phyloP scores from a whole-genome alignment of 1,284 basidiomycete genomes.

The Sanguinoderma infundibulare region DNA sequence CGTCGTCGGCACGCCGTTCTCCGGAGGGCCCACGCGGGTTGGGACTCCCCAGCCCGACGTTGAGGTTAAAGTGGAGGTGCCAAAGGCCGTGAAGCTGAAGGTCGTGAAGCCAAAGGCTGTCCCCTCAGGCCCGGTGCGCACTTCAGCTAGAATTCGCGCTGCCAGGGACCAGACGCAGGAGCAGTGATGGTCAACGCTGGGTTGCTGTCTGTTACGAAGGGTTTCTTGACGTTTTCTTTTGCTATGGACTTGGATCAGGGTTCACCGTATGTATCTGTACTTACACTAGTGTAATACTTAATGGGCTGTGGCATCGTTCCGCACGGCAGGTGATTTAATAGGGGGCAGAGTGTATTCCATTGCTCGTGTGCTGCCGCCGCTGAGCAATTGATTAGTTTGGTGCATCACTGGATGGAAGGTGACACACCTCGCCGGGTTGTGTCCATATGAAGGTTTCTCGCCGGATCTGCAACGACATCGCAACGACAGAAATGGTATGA shows the following conservation, averaged over 20 bases:
- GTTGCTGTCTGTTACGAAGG: too few relatives aligned
- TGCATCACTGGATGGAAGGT: too few relatives aligned
- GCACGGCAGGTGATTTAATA: too few relatives aligned
- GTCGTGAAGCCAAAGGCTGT: not conserved
- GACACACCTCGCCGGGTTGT: too few relatives aligned
- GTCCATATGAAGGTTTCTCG: too few relatives aligned
- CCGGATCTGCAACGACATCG: too few relatives aligned
- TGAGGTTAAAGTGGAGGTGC: not conserved
- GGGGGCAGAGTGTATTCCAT: too few relatives aligned
- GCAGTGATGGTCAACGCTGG: not conserved
- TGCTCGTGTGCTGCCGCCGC: too few relatives aligned
- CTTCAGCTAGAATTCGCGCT: not conserved
- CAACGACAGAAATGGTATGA: too few relatives aligned
- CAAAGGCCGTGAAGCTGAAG: not conserved
- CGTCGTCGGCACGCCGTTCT: not conserved
- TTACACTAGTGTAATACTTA: not conserved
- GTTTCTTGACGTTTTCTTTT: too few relatives aligned
- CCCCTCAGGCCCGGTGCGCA: not conserved
- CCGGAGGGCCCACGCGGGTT: not conserved
- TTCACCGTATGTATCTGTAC: not conserved
- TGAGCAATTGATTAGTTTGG: too few relatives aligned
- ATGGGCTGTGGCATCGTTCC: too few relatives aligned
- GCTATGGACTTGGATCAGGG: not conserved
- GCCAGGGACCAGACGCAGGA: not conserved
- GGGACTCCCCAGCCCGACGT: not conserved